Evolutionary conservation across 176 grass and related monocot genomes (phyloP), one percentile per base, ranked within the genome.

Genomic region (Avena eriantha): DNA sequence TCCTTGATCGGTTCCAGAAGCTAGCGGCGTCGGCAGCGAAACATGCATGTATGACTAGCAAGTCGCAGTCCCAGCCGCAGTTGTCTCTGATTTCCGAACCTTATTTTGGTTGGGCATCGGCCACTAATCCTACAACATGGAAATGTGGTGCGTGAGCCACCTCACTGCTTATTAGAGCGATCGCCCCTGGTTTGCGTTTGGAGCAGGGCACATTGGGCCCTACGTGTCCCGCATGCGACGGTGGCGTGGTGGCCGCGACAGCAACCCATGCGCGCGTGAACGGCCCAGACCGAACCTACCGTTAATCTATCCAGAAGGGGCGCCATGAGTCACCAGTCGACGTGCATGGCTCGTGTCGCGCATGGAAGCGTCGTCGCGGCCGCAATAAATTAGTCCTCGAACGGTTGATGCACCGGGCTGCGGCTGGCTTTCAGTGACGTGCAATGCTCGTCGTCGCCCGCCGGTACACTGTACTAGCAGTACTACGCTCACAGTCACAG

Each of bases 331-430:
- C 54, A 26, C 57, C 11, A 29, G n/a, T n/a, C n/a, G 57, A 46
- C 35, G 77, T 47, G 57, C 77, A 46, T 41, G 54, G 76, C 76
- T 79, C 34, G 55, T 60, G 75, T 79, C 54, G 19, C 4, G 50
- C 21, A 13, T 54, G 36, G 1, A 60, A 47, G 82, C 50, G 53
- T 60, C 50, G 53, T 60, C 82, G 55, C 53, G 36, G 70, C 82
- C 10, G 36, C 82, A 60, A 46, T 19, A 45, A 83, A 69, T 51
- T 16, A 16, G 29, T 0, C 26, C 39, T 41, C 50, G 51, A 12
- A 50, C 75, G 55, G 77, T 41, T 39, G 34, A 45, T 60, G 64
- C 47, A 55, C 77, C 56, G 36, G 21, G 8, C 60, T 5, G 45
- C 6, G 6, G n/a, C 3, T 10, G 14, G 33, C 33, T 46, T 70